Evolutionary conservation across 2,329 filamentous ascomycete genomes (phyloP), one percentile per base, ranked within the genome.

Genomic region (Neonectria neomacrospora): DNA sequence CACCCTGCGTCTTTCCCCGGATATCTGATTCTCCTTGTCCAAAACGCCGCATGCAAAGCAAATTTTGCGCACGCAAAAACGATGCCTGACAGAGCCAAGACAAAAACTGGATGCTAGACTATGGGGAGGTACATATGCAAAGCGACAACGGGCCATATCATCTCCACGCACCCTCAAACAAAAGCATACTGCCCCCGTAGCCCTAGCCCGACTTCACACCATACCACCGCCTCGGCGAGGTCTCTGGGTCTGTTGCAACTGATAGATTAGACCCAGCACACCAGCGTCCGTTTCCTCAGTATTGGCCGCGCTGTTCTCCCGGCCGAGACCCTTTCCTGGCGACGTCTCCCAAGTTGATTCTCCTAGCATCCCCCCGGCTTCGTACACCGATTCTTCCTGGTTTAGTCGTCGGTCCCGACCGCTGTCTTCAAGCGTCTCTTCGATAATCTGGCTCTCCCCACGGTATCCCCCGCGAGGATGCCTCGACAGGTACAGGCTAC

Each of bases 331-430:
- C 61, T 81, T 82, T 1, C 80, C 80, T 2, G 85, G 86, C 3
- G 85, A 85, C 16, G 84, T 86, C 73, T 88, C 85, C 86, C 86
- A 88, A 9, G 82, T 82, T 3, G 86, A 88, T 78, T 85, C 87
- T 60, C 81, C 90, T 71, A 86, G 82, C 1, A 77, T 80, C 0
- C 80, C 82, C 1, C 80, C 81, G 22, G 80, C 81, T 45, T 84
- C 83, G 73, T 87, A 87, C 67, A 86, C 70, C n/a, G 79, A 78
- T 1, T 79, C 77, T n/a, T 84, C 86, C 30, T 88, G 87, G 2
- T 86, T 88, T 80, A 47, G 74, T 76, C 55, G 59, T 77, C 56
- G 76, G 23, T 76, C 76, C 50, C 72, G 79, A 74, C 73, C 76
- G 1, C 80, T 80, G 47, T 83, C 82, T 70, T 88, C 86, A 7